Evolutionary conservation across 306 rosid genomes (phyloP), one percentile per base, ranked within the genome.

Genomic region (Cicer arietinum): DNA sequence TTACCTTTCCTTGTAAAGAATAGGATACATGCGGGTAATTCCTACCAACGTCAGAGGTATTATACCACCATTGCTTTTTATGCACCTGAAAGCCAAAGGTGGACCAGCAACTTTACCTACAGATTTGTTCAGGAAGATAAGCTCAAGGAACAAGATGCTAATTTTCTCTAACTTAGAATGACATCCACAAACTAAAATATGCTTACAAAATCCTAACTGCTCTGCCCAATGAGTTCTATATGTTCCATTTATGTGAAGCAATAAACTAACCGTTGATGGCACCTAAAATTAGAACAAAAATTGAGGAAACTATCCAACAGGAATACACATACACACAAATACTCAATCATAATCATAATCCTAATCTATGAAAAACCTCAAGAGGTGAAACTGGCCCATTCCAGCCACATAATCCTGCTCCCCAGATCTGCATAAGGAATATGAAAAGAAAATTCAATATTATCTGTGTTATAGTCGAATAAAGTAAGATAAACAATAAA

Each of bases 211-310:
- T 83, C 98, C 98, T 77, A 94, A 82, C 60, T 74, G 85, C 63
- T 91, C 91, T 13, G 87, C 94, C 97, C 98, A 94, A 70, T 88
- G 96, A 60, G 88, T 25, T 90, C 98, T 90, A 70, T 82, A 91
- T 78, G 97, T 94, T 84, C 98, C 98, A 78, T 94, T 94, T 42
- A 85, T 90, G 84, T 94, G 92, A 81, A 94, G 82, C 81, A 79
- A 56, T 75, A 94, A 88, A 80, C 79, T 80, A 79, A 85, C 88
- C 10, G 91, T 74, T 67, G 78, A 77, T 17, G 90, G 47, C 67
- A 88, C 94, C 98, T 94, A 82, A 80, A 79, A 80, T 57, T 43
- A 75, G 63, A 88, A 70, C 54, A 83, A 65, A 81, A 57, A 76
- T 61, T 75, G 61, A 81, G 85, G 73, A 68, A 79, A 50, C 17